Evolutionary conservation across 129 eudicot genomes (phyloP), one percentile per base, ranked within the genome.

Genomic region (Centrapalus pauciflorus): DNA sequence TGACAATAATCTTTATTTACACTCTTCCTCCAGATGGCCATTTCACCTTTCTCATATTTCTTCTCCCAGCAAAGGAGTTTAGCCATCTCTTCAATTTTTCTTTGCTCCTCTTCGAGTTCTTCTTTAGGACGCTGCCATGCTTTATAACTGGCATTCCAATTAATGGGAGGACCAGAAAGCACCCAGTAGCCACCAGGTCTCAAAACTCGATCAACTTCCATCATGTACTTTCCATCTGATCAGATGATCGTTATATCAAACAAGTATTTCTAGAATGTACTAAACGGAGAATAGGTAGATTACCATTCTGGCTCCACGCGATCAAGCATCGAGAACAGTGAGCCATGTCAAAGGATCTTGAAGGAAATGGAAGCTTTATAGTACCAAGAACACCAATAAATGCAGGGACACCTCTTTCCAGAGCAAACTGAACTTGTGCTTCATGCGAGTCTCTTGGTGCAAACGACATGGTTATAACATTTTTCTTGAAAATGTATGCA

Each of bases 11-110:
- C 55, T 16, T 52, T 67, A 66, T 65, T 76, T 12, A 70, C 26
- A 59, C 81, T 33, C 60, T 80, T 80, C 55, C 77, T 71, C 81
- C 82, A 81, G 21, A 76, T n/a, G 17, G 57, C 73, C 56, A 81
- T 72, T 38, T 81, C 86, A 11, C 74, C 80, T 52, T 73, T 73
- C 77, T 77, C 83, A 29, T 79, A 55, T 63, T 54, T 73, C 64
- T 81, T 76, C 72, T 81, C 80, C 86, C 86, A 77, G 27, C 82
- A 77, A 73, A 81, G 80, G 69, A 77, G 71, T 63, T 69, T 69
- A 14, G 86, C 80, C 48, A 64, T 43, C 32, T 77, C 77, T 70
- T 81, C 86, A 40, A 81, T 69, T 55, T 73, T 77, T 16, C 26
- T 67, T 52, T 81, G 85, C 2, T 77, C 80, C 54, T 68, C 69